Evolutionary conservation across 768 basidiomycete species (phyloP).

Genomic region (Boletus pseudopeckii): DNA sequence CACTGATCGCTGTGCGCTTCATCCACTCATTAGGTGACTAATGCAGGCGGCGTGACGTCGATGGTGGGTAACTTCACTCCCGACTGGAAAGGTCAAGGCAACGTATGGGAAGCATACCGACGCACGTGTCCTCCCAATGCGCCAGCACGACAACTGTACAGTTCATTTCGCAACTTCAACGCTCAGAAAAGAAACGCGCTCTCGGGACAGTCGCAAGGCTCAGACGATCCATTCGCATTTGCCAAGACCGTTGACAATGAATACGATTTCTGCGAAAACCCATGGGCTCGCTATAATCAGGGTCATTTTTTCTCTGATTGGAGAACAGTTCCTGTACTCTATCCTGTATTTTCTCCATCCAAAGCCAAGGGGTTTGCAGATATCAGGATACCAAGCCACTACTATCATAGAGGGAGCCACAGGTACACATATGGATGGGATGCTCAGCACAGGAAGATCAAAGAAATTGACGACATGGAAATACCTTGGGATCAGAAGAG

Average conservation of each 20-base stretch:
- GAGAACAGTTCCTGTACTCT: constrained; percentile 83
- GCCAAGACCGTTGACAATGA: constrained; percentile 54
- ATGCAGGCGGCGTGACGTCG: constrained; percentile 46
- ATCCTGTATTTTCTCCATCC: constrained; percentile 92
- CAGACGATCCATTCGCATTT: constrained; percentile 65
- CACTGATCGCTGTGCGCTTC: background rate
- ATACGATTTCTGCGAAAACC: constrained; percentile 75
- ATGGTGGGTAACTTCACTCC: constrained; percentile 66
- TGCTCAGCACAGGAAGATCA: constrained; percentile 63
- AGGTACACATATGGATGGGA: constrained; percentile 94
- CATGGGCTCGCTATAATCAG: constrained; percentile 82
- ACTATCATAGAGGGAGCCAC: constrained; percentile 82
- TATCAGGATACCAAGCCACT: constrained; percentile 93
- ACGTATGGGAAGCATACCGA: constrained; percentile 92
- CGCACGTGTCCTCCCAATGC: constrained; percentile 83
- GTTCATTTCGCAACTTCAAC: constrained; percentile 59
- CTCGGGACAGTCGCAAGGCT: constrained; percentile 21
- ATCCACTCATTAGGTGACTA: background rate
- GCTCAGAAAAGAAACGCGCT: constrained; percentile 26
- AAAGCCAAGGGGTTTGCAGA: constrained; percentile 83
- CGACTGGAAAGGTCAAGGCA: constrained; percentile 83
- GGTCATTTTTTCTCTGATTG: constrained; percentile 98
- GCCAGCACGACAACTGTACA: constrained; percentile 79
- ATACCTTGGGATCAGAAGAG: constrained; percentile 84
- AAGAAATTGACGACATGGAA: constrained; percentile 83